phyloP scores from a whole-genome alignment of 1,284 basidiomycete species.

The Ustilago crameri region DNA sequence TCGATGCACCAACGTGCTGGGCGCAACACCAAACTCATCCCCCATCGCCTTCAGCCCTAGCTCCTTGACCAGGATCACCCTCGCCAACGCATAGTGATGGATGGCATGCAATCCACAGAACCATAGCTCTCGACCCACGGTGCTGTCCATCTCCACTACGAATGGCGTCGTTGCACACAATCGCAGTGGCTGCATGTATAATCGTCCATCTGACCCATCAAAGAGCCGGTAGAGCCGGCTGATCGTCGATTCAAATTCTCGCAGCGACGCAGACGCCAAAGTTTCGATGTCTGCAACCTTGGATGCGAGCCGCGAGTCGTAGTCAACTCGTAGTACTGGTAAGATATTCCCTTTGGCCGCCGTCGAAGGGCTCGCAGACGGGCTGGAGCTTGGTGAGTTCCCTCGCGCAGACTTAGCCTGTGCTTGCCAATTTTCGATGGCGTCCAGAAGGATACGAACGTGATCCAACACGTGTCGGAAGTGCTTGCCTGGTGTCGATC shows the following conservation, averaged over 20 bases:
- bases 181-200: slow-evolving; percentile 32
- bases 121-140: slow-evolving; percentile 57
- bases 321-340: slow-evolving; percentile 43
- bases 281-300: slow-evolving; percentile 45
- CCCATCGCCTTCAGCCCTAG: slow-evolving; percentile 44
- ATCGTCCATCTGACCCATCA: slow-evolving; percentile 27
- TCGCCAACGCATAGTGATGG: slow-evolving; percentile 63
- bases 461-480: slow-evolving; percentile 60
- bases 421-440: slow-evolving; percentile 36
- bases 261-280: slow-evolving; percentile 31
- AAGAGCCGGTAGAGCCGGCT: slow-evolving; percentile 38
- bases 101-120: slow-evolving; percentile 62
- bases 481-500: slow-evolving; percentile 58
- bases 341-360: neutral
- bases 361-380: neutral
- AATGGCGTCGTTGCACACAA: slow-evolving; percentile 59
- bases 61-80: slow-evolving; percentile 61
- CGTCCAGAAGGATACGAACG: slow-evolving; percentile 52
- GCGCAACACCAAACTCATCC: slow-evolving; percentile 62
- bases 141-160: slow-evolving; percentile 49
- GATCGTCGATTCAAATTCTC: slow-evolving; percentile 41
- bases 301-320: slow-evolving; percentile 50
- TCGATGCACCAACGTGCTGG: slow-evolving; percentile 56
- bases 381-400: neutral
- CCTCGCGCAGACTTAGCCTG: neutral